Evolutionary conservation across 2,329 filamentous ascomycete genomes (phyloP).

Genomic region (Trichoderma koningii): DNA sequence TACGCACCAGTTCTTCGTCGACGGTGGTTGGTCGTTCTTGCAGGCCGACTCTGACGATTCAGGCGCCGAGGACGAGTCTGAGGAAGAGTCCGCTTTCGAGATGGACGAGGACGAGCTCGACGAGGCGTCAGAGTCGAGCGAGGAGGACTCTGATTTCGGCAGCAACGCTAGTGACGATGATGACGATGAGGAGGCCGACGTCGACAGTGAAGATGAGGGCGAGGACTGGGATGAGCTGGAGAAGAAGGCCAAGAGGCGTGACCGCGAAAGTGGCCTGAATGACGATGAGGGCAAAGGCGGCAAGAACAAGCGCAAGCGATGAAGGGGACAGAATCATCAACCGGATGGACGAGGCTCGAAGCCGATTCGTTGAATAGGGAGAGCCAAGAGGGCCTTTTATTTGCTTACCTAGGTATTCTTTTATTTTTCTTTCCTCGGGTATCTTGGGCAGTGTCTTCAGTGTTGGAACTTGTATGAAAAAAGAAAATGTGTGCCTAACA

Average conservation of each 20-base stretch:
- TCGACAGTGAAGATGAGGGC: constrained; percentile 69
- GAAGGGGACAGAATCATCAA: constrained; percentile 24
- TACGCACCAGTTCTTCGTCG: constrained; percentile 90
- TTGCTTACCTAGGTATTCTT: not conserved
- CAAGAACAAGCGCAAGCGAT: constrained; percentile 53
- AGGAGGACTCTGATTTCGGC: constrained; percentile 91
- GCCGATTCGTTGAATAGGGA: constrained; percentile 8
- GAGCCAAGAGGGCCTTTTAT: not conserved
- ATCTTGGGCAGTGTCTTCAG: constrained; percentile 10
- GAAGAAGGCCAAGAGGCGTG: constrained; percentile 84
- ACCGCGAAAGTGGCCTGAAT: constrained; percentile 58
- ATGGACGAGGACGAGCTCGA: constrained; percentile 85
- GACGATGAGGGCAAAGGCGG: constrained; percentile 64
- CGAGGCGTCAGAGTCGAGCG: constrained; percentile 71
- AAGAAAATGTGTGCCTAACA: constrained; percentile 5
- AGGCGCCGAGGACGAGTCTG: constrained; percentile 72
- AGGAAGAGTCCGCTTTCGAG: constrained; percentile 91
- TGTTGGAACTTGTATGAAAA: constrained; percentile 22
- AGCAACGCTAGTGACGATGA: constrained; percentile 83
- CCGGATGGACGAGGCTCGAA: constrained; percentile 10
- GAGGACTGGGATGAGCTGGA: constrained; percentile 96
- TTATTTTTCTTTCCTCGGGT: not conserved
- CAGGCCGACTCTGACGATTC: constrained; percentile 86
- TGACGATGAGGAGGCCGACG: constrained; percentile 74
- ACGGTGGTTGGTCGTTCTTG: constrained; percentile 94